Conservation (phyloP, 805 yeast genomes). For the Lachancea meyersii region DNA sequence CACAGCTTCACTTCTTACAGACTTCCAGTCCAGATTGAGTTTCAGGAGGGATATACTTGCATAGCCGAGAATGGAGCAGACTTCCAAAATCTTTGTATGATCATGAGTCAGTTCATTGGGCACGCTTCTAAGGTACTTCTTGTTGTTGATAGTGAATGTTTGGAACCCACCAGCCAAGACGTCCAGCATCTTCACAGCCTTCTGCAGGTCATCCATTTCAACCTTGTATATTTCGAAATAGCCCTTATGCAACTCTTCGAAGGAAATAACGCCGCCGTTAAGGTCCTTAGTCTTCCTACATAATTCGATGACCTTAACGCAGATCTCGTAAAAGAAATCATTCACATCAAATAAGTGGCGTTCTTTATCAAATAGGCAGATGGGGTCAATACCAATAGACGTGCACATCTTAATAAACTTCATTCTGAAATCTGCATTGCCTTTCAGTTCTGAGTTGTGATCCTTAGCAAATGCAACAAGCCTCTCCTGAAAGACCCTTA, state of each 20-base stretch:
- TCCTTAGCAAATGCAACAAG: constrained; percentile 67
- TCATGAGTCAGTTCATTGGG: constrained; percentile 62
- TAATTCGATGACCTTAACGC: constrained; percentile 68
- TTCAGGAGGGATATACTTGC: constrained; percentile 56
- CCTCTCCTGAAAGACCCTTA: constrained; percentile 70
- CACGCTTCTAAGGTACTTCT: constrained; percentile 54
- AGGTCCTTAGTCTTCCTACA: constrained; percentile 62
- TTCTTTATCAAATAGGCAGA: constrained; percentile 36
- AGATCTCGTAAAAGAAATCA: constrained; percentile 61
- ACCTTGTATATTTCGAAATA: constrained; percentile 31
- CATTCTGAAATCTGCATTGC: constrained; percentile 56
- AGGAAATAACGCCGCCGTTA: constrained; percentile 77
- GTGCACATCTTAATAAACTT: constrained; percentile 73
- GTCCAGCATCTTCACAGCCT: constrained; percentile 47
- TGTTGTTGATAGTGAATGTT: constrained; percentile 45
- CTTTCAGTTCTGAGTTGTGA: constrained; percentile 60
- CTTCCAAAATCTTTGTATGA: constrained; percentile 63
- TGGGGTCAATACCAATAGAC: constrained; percentile 79
- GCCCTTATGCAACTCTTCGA: constrained; percentile 42
- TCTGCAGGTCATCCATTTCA: constrained; percentile 47
- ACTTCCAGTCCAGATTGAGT: constrained; percentile 76
- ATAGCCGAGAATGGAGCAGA: constrained; percentile 72
- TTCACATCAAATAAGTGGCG: constrained; percentile 29
- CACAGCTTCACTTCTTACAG: constrained; percentile 51
- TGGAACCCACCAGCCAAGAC: constrained; percentile 68